phyloP scores from a whole-genome alignment of 2,329 filamentous ascomycete genomes.

The Torrubiellomyces zombiae region DNA sequence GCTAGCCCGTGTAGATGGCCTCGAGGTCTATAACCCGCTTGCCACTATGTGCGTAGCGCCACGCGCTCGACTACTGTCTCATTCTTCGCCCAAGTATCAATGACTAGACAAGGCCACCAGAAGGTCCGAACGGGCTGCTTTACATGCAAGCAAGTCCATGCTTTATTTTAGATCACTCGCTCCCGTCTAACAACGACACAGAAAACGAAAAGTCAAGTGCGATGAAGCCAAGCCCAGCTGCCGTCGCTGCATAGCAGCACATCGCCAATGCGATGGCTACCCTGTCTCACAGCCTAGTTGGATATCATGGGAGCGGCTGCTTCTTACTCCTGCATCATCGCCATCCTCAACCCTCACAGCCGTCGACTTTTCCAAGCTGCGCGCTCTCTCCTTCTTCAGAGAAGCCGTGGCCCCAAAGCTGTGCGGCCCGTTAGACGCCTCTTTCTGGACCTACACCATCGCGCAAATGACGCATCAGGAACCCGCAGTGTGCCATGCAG shows the following conservation, averaged over 20 bases:
- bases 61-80: too few relatives aligned
- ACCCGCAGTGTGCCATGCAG: conserved; percentile 19
- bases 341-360: conserved; percentile 9
- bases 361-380: conserved; percentile 8
- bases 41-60: too few relatives aligned
- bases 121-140: conserved; percentile 31
- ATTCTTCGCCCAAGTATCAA: too few relatives aligned
- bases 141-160: conserved; percentile 33
- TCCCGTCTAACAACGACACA: conserved; percentile 8
- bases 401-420: conserved; percentile 18
- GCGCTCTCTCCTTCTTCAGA: conserved; percentile 21
- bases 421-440: conserved; percentile 17
- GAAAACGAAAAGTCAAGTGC: conserved; percentile 39
- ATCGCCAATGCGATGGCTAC: conserved; percentile 39
- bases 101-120: conserved; percentile 10
- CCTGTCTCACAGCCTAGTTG: conserved; percentile 13
- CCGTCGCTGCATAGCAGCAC: conserved; percentile 31
- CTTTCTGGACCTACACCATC: conserved; percentile 24
- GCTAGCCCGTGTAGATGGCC: too few relatives aligned
- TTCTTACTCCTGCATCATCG: conserved; percentile 8
- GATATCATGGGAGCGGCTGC: conserved; percentile 19
- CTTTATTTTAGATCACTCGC: background rate
- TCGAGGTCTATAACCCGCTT: too few relatives aligned
- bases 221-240: conserved; percentile 37
- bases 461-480: conserved; percentile 20